phyloP scores from a whole-genome alignment of 352 stramenopile genomes.

The Phytophthora tentaculata region DNA sequence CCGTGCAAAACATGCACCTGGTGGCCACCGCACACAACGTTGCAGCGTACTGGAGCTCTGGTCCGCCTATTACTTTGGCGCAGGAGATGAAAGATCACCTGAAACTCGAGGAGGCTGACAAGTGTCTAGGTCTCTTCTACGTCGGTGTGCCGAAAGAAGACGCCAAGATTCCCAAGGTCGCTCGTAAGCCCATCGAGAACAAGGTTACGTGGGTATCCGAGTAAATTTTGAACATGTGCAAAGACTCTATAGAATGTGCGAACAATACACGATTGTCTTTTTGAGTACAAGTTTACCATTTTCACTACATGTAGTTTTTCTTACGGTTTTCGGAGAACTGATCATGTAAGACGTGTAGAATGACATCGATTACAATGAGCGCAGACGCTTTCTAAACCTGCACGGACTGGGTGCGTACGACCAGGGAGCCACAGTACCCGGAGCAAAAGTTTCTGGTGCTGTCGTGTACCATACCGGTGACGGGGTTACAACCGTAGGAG shows the following conservation, averaged over 20 bases:
- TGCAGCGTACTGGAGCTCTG: constrained; percentile 89
- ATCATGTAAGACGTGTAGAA: background rate
- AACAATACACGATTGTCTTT: too few relatives aligned
- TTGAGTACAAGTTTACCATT: too few relatives aligned
- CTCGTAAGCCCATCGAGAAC: constrained; percentile 72
- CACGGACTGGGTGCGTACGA: constrained; percentile 13
- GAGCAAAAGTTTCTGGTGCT: constrained; percentile 9
- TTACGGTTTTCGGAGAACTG: too few relatives aligned
- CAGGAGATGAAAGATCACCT: constrained; percentile 87
- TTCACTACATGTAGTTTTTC: too few relatives aligned
- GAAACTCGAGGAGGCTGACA: constrained; percentile 69
- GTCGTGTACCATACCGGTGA: constrained; percentile 12
- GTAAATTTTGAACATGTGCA: too few relatives aligned
- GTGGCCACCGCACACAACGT: constrained; percentile 67
- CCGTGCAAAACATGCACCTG: constrained; percentile 89
- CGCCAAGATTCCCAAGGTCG: constrained; percentile 52
- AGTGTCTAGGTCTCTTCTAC: constrained; percentile 87
- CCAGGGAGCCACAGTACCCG: constrained; percentile 2
- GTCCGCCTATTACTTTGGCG: constrained; percentile 57
- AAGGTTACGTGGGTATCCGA: constrained; percentile 68
- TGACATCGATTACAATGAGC: constrained; percentile 13
- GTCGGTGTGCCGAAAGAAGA: constrained; percentile 68
- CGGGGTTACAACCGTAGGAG: background rate
- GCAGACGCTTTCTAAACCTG: constrained; percentile 18
- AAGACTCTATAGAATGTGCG: constrained; percentile 7